Percentiles rank a stretch among this genome's conserved stretches.
Evolutionary conservation across 805 yeast species (phyloP).

Genomic region (Hanseniaspora pseudoguilliermondii): DNA sequence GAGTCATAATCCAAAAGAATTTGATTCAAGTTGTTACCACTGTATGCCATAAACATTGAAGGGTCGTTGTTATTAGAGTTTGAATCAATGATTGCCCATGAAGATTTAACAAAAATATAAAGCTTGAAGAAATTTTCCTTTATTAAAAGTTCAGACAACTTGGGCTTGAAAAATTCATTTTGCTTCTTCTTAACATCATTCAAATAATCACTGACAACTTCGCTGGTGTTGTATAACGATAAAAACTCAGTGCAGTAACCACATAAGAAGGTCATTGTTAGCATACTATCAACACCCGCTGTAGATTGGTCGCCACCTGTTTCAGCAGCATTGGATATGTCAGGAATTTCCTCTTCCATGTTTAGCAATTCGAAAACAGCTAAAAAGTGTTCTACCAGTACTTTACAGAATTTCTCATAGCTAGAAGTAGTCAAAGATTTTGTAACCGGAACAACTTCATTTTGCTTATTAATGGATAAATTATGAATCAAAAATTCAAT

Average conservation of each 20-base stretch:
- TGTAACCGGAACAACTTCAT: background rate
- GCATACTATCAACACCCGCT: constrained; percentile 22
- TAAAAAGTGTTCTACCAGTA: background rate
- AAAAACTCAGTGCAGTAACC: constrained; percentile 3
- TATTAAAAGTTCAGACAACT: constrained; percentile 37
- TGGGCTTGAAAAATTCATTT: constrained; percentile 7
- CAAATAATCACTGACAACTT: background rate
- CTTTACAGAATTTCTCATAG: background rate
- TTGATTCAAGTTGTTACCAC: constrained; percentile 43
- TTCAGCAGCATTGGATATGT: constrained; percentile 23
- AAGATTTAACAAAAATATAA: constrained; percentile 50
- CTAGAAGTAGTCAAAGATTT: background rate
- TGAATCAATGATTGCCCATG: constrained; percentile 34
- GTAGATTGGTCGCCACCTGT: constrained; percentile 41
- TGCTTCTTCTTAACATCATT: background rate
- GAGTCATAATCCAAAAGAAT: constrained; percentile 46
- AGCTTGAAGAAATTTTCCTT: constrained; percentile 54
- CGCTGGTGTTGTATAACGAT: background rate
- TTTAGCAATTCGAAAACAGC: background rate
- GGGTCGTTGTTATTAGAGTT: constrained; percentile 31
- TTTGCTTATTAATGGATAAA: constrained; percentile 13
- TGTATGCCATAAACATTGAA: constrained; percentile 51
- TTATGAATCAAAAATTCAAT: constrained; percentile 19
- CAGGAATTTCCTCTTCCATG: background rate
- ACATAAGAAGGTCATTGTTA: constrained; percentile 12